Conservation (phyloP, 345 rosid species). For the Nasturtium officinale region DNA sequence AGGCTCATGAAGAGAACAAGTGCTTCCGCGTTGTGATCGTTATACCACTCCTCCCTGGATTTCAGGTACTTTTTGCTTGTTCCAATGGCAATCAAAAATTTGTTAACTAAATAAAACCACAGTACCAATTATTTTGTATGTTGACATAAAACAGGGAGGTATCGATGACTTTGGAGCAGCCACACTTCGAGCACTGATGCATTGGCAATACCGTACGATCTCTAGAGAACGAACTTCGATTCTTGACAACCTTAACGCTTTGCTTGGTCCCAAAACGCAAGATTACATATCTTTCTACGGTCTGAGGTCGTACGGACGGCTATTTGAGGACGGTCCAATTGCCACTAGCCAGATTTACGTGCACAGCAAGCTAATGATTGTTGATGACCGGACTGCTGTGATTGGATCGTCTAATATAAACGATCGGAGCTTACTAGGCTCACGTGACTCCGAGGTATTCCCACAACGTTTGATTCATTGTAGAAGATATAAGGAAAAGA, state of each 20-base stretch:
- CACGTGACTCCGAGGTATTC: constrained; percentile 91
- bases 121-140: background rate
- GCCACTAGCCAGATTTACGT: constrained; percentile 97
- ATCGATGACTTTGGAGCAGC: constrained; percentile 90
- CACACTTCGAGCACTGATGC: constrained; percentile 88
- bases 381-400: constrained; percentile 68
- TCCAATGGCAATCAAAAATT: background rate
- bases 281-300: constrained; percentile 91
- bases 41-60: constrained; percentile 89
- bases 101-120: background rate
- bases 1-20: constrained; percentile 69
- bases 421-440: constrained; percentile 91
- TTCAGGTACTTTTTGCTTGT: constrained; percentile 59
- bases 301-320: constrained; percentile 75
- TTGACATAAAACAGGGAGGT: constrained; percentile 62
- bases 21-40: constrained; percentile 75
- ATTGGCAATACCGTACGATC: constrained; percentile 93
- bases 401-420: constrained; percentile 91
- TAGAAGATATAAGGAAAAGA: too few species aligned
- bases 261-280: constrained; percentile 62
- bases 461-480: background rate
- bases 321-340: constrained; percentile 62
- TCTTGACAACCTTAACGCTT: constrained; percentile 55
- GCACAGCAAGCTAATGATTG: constrained; percentile 89
- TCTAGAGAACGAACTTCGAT: constrained; percentile 78